Percentiles rank a stretch among this genome's conserved stretches.
phyloP scores from a whole-genome alignment of 2,329 filamentous ascomycete species.

The Pseudopyricularia cyperi region DNA sequence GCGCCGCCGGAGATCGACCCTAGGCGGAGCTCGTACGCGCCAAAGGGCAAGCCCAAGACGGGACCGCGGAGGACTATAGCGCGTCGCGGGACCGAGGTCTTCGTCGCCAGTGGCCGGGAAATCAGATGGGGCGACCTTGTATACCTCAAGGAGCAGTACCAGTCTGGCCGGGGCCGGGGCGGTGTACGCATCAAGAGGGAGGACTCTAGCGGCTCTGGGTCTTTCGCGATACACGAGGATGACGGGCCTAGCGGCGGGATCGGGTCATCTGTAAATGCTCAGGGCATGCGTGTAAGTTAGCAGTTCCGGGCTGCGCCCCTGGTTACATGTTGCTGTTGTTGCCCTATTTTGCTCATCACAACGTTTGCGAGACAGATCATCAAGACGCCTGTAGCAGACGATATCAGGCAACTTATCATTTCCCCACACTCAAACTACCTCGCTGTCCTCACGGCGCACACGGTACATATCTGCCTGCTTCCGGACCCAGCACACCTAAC shows the following conservation, averaged over 20 bases:
- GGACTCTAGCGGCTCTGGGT: constrained; percentile 19
- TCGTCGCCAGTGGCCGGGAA: constrained; percentile 77
- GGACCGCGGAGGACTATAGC: constrained; percentile 59
- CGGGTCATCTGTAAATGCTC: constrained; percentile 15
- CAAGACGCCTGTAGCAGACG: constrained; percentile 63
- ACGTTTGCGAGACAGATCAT: constrained; percentile 42
- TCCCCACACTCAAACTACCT: constrained; percentile 74
- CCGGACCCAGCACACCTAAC: constrained; percentile 69
- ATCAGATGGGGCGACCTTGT: constrained; percentile 83
- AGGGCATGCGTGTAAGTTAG: constrained; percentile 34
- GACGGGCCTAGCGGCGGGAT: constrained; percentile 10
- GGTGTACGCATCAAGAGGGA: constrained; percentile 33
- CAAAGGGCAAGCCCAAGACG: constrained; percentile 27
- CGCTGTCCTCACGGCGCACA: constrained; percentile 76
- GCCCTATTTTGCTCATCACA: neutral
- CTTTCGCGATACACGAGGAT: constrained; percentile 13
- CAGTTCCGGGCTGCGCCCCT: constrained; percentile 2
- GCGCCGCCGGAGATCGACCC: constrained; percentile 27
- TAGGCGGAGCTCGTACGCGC: constrained; percentile 14
- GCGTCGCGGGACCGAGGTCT: constrained; percentile 72
- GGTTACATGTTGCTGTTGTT: neutral
- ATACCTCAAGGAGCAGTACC: constrained; percentile 56
- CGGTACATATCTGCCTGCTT: constrained; percentile 75
- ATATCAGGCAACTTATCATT: constrained; percentile 73
- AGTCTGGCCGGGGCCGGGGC: constrained; percentile 19